Evolutionary conservation across 1,284 basidiomycete species (phyloP), one percentile per base, ranked within the genome.

Genomic region (Sporisorium iseilematis-ciliati): DNA sequence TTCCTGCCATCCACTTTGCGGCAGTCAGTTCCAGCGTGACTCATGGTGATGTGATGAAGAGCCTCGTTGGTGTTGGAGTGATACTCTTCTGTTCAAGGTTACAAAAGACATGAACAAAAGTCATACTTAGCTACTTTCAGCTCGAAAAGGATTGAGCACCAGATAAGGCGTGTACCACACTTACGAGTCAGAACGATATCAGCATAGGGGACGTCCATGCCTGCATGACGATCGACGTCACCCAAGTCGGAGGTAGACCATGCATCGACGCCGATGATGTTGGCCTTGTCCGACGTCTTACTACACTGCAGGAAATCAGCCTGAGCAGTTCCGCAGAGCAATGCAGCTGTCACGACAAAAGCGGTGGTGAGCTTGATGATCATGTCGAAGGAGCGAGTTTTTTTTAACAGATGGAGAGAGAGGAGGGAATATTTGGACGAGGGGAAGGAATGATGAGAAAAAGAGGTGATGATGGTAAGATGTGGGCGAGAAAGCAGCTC

Each of bases 281-380:
- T 53, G 33, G 59, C 16, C 21, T n/a, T 14, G 20, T 25, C n/a
- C 16, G 51, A 23, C 25, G 16, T 18, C 51, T 48, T 12, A 18
- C 16, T n/a, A 43, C 59, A 61, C 23, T 54, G 31, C 18, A 48
- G 21, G 18, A 38, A 4, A 14, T 38, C 35, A 11, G 33, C 25
- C 16, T 45, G 23, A 8, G 43, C 31, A 14, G 51, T 29, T 43
- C 21, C 18, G 6, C 51, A 25, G 12, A 61, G 16, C 51, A 61
- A 3, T 6, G 51, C 31, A 5, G 59, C 51, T 7, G 42, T 51
- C 12, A 7, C 51, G 33, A 61, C 16, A n/a, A 61, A 45, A 20
- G 51, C 50, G 16, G 43, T 23, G 25, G 59, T 40, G 20, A 61
- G 31, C 51, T 61, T 61, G 51, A 61, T 35, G 51, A 54, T 46